Evolutionary conservation across 129 eudicot genomes (phyloP), one percentile per base, ranked within the genome.

Genomic region (Flaveria brownii): DNA sequence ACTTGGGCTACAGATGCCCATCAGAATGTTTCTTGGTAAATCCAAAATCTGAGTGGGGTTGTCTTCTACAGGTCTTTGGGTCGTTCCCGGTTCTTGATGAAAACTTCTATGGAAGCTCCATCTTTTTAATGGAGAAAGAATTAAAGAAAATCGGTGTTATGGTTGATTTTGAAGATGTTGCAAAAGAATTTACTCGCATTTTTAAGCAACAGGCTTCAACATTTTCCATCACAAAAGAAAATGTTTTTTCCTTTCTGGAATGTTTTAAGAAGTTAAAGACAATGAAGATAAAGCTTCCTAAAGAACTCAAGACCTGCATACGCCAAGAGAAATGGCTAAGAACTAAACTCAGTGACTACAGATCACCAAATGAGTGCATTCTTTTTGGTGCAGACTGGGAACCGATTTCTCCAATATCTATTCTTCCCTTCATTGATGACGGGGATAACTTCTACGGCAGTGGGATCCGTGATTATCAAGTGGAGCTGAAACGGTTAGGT

Each of bases 391-490:
- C 77, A 0, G 82, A 76, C 16, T 89, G 95, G 95, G 65, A 71
- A 14, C 41, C 80, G 6, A 56, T 89, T 66, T 77, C 89, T 20
- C 41, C 47, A 18, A 85, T 89, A 25, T 80, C 86, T 0, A 16
- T 62, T 14, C 87, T 89, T 66, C 95, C 91, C 1, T 86, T 86
- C 52, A 77, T 86, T 69, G 87, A 86, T 78, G 91, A 89, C 16
- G 68, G 77, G 15, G 76, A 72, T 9, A 77, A 65, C 5, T 81
- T 60, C n/a, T 86, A 86, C 1, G 86, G 89, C 2, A 68, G 39
- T 25, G 46, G 18, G 49, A 80, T 89, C n/a, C 42, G n/a, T 18
- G 70, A 74, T n/a, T 89, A 70, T 70, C 43, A 72, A 42, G 75
- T 3, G 23, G 86, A 86, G 70, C 85, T 89, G 6, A 68, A 74